A percentile compares a stretch with the other conserved stretches of the same genome.
These are phyloP conservation scores for Pseudoturritis turrita DNA, from an alignment of 345 rosid genomes.

Conservation along the genomic window DNA sequence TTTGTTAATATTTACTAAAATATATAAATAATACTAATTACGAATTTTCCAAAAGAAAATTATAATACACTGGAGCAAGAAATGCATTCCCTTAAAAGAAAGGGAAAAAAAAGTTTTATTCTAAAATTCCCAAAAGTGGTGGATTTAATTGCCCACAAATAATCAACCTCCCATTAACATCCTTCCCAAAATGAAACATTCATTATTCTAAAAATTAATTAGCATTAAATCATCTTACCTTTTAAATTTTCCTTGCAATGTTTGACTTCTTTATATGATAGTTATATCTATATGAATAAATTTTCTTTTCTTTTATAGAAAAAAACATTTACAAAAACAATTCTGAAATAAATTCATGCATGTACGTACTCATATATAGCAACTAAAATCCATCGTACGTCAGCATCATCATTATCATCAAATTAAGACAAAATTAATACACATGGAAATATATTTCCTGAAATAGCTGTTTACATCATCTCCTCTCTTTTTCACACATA, in stretches of 20 bases:
- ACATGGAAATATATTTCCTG: slow-evolving; percentile 2
- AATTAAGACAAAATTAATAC: not conserved
- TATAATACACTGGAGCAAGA: not conserved
- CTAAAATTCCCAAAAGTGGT: not conserved
- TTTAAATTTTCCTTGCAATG: not conserved
- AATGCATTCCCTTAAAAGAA: not conserved
- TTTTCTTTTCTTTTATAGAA: not conserved
- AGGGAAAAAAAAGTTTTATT: not conserved
- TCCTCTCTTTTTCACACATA: not conserved
- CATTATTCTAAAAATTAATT: not conserved
- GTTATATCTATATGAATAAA: not conserved
- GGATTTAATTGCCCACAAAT: not conserved
- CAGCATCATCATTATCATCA: not conserved
- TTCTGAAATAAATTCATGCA: slow-evolving; percentile 14
- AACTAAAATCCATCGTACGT: not conserved
- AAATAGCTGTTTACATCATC: not conserved
- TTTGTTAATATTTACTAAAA: not conserved
- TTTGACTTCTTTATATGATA: slow-evolving; percentile 12
- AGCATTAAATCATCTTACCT: not conserved
- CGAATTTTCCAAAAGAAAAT: not conserved
- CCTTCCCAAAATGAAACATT: not conserved
- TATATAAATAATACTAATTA: not conserved
- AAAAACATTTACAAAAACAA: not conserved
- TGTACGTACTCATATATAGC: not conserved
- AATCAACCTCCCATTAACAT: not conserved